Evolutionary conservation across 768 basidiomycete genomes (phyloP), one percentile per base, ranked within the genome.

Genomic region (Suillus decipiens): DNA sequence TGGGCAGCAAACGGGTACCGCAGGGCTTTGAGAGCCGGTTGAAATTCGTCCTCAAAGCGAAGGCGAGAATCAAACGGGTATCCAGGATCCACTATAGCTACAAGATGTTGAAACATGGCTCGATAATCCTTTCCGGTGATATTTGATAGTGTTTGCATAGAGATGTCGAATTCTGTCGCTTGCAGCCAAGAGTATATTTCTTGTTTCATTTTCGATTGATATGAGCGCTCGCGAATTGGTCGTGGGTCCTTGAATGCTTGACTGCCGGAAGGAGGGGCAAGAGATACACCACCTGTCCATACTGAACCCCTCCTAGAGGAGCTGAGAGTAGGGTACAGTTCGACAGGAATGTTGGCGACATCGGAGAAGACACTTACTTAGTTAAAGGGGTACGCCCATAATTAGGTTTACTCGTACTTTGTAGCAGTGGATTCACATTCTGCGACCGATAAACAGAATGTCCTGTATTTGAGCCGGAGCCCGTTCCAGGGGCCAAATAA

Each of bases 81-180:
- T 61, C 77, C 79, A 6, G 90, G 88, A 71, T 98, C 95, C 14
- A 95, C 78, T 31, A 82, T 82, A 17, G 77, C 72, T 36, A 95
- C 80, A 15, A 99, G 82, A 64, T 89, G 89, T 60, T 91, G 86
- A 72, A 97, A 95, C 47, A 98, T 90, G 1, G 83, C 78, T 34
- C 92, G 86, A 70, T 93, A 98, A 66, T 96, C 94, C 67, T 93
- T 92, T 19, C 87, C 88, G 4, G 93, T 92, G 53, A 96, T 93
- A 54, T 87, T 90, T 53, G 82, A 79, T 4, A 97, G 79, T 2
- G 86, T 86, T 61, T 87, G 83, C 72, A 86, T 82, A 3, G 84
- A 80, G 33, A 94, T 86, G 15, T 89, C 88, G 64, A 86, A 89
- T 7, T 85, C 86, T n/a, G 81, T 81, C 34, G 76, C 74, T 67